These are phyloP conservation scores for Tylopilus sp. DNA, from an alignment of 1,284 basidiomycete species.

Conservation along the genomic window DNA sequence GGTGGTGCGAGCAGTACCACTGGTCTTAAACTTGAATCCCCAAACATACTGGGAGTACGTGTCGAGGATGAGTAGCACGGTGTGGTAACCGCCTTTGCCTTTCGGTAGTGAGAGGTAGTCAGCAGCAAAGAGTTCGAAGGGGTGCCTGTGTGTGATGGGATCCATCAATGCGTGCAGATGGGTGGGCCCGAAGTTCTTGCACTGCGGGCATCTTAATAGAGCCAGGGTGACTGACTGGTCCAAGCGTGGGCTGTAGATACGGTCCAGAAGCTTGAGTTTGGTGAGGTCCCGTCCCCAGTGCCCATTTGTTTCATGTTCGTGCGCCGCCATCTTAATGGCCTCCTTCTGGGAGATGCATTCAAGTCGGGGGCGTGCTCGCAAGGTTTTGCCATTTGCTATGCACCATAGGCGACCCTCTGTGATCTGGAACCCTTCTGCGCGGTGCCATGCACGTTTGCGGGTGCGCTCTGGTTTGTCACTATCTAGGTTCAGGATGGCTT, in stretches of 20 bases:
- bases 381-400: neutral
- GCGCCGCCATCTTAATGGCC: constrained; percentile 18
- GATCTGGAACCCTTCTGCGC: constrained; percentile 18
- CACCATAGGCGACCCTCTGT: constrained; percentile 30
- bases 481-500: neutral
- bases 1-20: constrained; percentile 31
- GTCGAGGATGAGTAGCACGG: constrained; percentile 30
- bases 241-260: constrained; percentile 28
- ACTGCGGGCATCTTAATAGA: neutral
- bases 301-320: constrained; percentile 18
- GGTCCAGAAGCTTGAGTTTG: constrained; percentile 26
- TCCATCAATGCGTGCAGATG: neutral
- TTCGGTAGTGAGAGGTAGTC: constrained; percentile 37
- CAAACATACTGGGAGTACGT: constrained; percentile 30
- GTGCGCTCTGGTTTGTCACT: neutral
- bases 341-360: constrained; percentile 36
- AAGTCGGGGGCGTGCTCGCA: constrained; percentile 7
- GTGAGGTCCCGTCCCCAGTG: constrained; percentile 33
- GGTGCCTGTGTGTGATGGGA: neutral
- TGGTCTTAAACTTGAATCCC: constrained; percentile 34
- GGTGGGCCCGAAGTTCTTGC: neutral
- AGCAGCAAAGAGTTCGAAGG: constrained; percentile 29
- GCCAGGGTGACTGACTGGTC: constrained; percentile 22
- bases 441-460: neutral
- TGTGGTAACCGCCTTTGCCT: constrained; percentile 35